Evolutionary conservation across 2,329 filamentous ascomycete genomes (phyloP), one percentile per base, ranked within the genome.

Genomic region (Westerdykella aurantiaca): DNA sequence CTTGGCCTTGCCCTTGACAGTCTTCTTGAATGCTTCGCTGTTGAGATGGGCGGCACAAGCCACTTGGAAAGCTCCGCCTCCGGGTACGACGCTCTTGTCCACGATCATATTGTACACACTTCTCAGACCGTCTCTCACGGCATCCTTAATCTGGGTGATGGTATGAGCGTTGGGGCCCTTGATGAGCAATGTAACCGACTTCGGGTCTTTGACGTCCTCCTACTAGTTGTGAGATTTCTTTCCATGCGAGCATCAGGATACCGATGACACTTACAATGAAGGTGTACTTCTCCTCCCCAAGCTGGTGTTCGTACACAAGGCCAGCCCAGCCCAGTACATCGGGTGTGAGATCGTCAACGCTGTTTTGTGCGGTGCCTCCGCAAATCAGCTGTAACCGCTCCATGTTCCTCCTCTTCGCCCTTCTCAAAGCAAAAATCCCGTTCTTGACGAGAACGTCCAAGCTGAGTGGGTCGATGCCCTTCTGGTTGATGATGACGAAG

Each of bases 21-120:
- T 85, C 75, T 88, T 94, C 57, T 78, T 78, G 73, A 97, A 95
- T 14, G 79, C 80, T 60, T 95, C 88, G 52, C 88, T 89, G 67
- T 85, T 86, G 49, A 98, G 77, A 69, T 95, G 89, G 38, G 83
- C 78, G 18, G 90, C 88, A 58, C 88, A 95, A 25, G 93, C 90
- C 37, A 98, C 83, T 70, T 98, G 93, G 81, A 95, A 98, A 39
- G 93, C 88, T 58, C 93, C 93, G 45, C 83, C 93, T 46, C 93
- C 93, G 1, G 93, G 93, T 21, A 98, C 88, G 16, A 98, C 93
- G 56, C 86, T 91, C 71, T 85, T 82, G 68, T 98, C 93, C n/a
- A 97, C 91, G 67, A 98, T 97, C 78, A 95, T 95, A 77, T 98
- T 98, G 80, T 96, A 97, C 39, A 97, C 93, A 66, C 88, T 95